These are phyloP conservation scores for Fusarium sp. DNA, from an alignment of 2,329 filamentous ascomycete genomes.

Conservation along the genomic window DNA sequence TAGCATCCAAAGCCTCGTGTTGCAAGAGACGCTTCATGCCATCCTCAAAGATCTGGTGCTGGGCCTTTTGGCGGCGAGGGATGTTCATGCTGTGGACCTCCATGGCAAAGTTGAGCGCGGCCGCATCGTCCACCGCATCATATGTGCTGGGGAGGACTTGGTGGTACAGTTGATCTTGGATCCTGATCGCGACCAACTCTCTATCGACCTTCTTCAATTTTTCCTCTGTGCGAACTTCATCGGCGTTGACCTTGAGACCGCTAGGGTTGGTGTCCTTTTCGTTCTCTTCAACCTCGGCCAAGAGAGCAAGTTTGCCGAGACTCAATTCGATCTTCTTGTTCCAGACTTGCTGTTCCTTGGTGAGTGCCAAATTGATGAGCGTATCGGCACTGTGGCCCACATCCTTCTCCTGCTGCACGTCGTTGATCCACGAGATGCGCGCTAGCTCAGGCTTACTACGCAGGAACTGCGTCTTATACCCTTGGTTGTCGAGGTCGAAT, in stretches of 20 bases:
- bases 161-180: constrained; percentile 84
- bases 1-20: constrained; percentile 75
- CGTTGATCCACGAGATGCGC: constrained; percentile 94
- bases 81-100: constrained; percentile 70
- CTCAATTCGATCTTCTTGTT: constrained; percentile 93
- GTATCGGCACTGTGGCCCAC: constrained; percentile 78
- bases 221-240: constrained; percentile 54
- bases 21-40: constrained; percentile 76
- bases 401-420: constrained; percentile 80
- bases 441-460: constrained; percentile 76
- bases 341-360: constrained; percentile 84
- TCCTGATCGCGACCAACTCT: constrained; percentile 74
- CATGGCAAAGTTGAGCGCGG: constrained; percentile 80
- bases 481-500: constrained; percentile 73
- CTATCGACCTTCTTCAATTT: constrained; percentile 67
- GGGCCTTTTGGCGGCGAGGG: constrained; percentile 69
- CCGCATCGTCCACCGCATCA: constrained; percentile 81
- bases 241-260: constrained; percentile 53
- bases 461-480: constrained; percentile 82
- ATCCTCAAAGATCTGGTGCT: constrained; percentile 77
- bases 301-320: constrained; percentile 81
- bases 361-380: constrained; percentile 75
- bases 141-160: constrained; percentile 75
- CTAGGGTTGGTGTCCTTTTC: constrained; percentile 46
- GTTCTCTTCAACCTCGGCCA: constrained; percentile 68